phyloP scores from a whole-genome alignment of 768 basidiomycete species.

The Naematelia encephala region DNA sequence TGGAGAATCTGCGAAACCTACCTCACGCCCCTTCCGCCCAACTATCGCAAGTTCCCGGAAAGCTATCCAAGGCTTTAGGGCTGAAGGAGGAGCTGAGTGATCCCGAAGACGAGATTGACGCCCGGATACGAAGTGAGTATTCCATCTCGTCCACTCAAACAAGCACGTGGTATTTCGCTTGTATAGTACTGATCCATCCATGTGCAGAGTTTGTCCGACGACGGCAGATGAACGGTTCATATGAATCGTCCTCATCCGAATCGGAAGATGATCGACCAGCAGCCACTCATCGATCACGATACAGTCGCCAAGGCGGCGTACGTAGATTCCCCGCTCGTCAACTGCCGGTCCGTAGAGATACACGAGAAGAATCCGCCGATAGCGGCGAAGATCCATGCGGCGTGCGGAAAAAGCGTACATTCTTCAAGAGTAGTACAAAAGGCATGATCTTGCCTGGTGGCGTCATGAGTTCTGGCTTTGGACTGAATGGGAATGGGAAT shows the following conservation, averaged over 20 bases:
- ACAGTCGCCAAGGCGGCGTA: conserved; percentile 1
- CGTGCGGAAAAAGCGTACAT: conserved; percentile 26
- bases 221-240: conserved; percentile 6
- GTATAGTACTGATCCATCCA: no score
- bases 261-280: conserved; percentile 5
- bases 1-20: conserved; percentile 61
- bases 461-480: background rate
- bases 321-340: background rate
- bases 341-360: conserved; percentile 1
- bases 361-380: background rate
- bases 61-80: conserved; percentile 53
- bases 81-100: conserved; percentile 51
- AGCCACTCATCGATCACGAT: background rate
- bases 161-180: background rate
- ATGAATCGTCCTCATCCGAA: conserved; percentile 3
- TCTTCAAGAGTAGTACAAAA: conserved; percentile 22
- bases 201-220: conserved; percentile 2
- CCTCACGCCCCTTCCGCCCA: conserved; percentile 78
- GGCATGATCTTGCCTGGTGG: background rate
- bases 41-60: conserved; percentile 75
- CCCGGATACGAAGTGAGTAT: conserved; percentile 49
- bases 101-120: conserved; percentile 52
- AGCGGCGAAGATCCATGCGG: conserved; percentile 18
- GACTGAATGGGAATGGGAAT: conserved; percentile 8
- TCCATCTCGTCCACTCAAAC: background rate